These are phyloP conservation scores for Citrus unshiu DNA, from an alignment of 345 rosid genomes.

Conservation along the genomic window DNA sequence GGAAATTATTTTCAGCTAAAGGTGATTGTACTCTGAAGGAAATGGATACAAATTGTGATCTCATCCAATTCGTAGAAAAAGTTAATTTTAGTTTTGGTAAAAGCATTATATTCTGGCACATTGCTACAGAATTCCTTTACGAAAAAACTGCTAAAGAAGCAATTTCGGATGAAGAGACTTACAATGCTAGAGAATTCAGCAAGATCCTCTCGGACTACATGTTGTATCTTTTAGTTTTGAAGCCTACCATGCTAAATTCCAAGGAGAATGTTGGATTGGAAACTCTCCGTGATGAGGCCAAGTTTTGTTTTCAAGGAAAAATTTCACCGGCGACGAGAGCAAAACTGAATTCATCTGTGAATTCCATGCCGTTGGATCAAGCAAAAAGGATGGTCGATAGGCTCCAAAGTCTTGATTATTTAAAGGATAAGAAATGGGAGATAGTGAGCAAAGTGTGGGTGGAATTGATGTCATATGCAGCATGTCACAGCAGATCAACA, in stretches of 20 bases:
- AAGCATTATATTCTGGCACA: conserved; percentile 49
- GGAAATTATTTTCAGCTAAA: conserved; percentile 41
- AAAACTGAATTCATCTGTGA: conserved; percentile 49
- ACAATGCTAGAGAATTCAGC: conserved; percentile 24
- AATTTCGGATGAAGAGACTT: not conserved
- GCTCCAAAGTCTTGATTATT: not conserved
- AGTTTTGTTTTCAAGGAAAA: conserved; percentile 37
- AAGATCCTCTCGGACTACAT: conserved; percentile 58
- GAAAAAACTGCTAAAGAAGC: not conserved
- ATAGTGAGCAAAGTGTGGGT: conserved; percentile 57
- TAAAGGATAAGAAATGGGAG: conserved; percentile 38
- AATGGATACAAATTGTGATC: too few species aligned
- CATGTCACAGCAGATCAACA: conserved; percentile 45
- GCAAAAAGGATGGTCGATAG: conserved; percentile 54
- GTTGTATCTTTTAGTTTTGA: conserved; percentile 42
- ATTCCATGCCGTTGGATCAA: conserved; percentile 25
- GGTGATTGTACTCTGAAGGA: conserved; percentile 55
- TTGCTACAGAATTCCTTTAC: conserved; percentile 57
- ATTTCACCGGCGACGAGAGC: conserved; percentile 57
- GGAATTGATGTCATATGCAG: conserved; percentile 53
- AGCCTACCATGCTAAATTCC: too few species aligned
- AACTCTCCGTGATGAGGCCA: conserved; percentile 39
- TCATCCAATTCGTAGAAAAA: not conserved
- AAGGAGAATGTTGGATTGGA: conserved; percentile 15
- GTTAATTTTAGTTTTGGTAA: conserved; percentile 30